phyloP scores from a whole-genome alignment of 2,329 filamentous ascomycete species.

The Cladosporium sp. region DNA sequence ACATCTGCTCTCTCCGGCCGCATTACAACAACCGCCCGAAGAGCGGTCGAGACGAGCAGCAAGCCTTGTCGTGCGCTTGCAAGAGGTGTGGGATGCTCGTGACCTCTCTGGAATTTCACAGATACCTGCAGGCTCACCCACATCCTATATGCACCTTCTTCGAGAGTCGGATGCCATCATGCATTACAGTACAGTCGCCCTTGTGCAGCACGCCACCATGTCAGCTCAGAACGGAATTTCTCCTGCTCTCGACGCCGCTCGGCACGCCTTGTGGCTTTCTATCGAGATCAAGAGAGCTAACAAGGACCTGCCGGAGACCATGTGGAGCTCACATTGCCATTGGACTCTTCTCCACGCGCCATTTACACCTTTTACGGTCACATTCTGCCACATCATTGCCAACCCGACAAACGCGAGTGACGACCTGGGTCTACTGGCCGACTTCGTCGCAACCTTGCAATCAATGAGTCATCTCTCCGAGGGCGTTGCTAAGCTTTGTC shows the following conservation, averaged over 20 bases:
- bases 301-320: conserved; percentile 16
- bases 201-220: conserved; percentile 22
- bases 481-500: conserved; percentile 24
- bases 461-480: conserved; percentile 25
- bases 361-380: conserved; percentile 61
- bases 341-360: conserved; percentile 52
- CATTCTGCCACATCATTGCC: conserved; percentile 46
- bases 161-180: conserved; percentile 19
- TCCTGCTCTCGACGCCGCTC: conserved; percentile 22
- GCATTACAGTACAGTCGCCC: conserved; percentile 22
- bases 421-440: conserved; percentile 26
- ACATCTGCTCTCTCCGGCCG: conserved; percentile 14
- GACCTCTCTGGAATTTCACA: neutral
- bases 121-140: neutral
- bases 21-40: conserved; percentile 18
- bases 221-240: conserved; percentile 15
- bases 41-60: conserved; percentile 16
- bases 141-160: neutral
- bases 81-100: conserved; percentile 16
- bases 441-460: conserved; percentile 26
- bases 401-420: conserved; percentile 13
- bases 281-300: conserved; percentile 8
- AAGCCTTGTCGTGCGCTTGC: conserved; percentile 11
- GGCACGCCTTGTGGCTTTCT: conserved; percentile 17
- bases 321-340: conserved; percentile 21